These are phyloP conservation scores for Pythium sp. DNA, from an alignment of 352 stramenopile genomes.

Conservation along the genomic window DNA sequence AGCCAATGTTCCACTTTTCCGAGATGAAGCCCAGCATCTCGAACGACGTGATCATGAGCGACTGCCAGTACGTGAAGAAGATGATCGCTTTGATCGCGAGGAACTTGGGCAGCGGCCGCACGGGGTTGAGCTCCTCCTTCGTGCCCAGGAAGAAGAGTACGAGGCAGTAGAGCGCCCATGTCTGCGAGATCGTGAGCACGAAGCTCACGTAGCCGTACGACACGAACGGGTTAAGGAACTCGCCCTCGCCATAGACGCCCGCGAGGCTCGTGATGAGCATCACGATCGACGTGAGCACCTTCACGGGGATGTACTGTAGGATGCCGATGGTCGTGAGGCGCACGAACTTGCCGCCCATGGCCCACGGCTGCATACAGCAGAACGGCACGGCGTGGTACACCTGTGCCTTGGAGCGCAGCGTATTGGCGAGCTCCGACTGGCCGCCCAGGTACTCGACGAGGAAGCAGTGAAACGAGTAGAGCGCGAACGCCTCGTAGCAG, in stretches of 20 bases:
- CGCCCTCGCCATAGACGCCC: slow-evolving; percentile 87
- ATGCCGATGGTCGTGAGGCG: slow-evolving; percentile 91
- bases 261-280: slow-evolving; percentile 83
- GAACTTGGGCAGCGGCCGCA: slow-evolving; percentile 92
- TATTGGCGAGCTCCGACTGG: slow-evolving; percentile 76
- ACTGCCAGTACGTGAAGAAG: slow-evolving; percentile 96
- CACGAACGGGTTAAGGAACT: slow-evolving; percentile 82
- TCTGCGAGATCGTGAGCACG: slow-evolving; percentile 88
- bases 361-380: slow-evolving; percentile 87
- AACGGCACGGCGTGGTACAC: slow-evolving; percentile 80
- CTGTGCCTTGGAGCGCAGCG: slow-evolving; percentile 83
- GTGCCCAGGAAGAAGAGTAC: slow-evolving; percentile 93
- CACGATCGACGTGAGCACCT: slow-evolving; percentile 85
- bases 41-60: slow-evolving; percentile 87
- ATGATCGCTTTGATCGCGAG: slow-evolving; percentile 94
- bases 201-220: slow-evolving; percentile 90
- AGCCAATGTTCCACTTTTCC: slow-evolving; percentile 82
- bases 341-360: slow-evolving; percentile 92
- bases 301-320: slow-evolving; percentile 91
- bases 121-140: slow-evolving; percentile 85
- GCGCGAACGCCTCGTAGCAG: slow-evolving; percentile 92
- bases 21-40: slow-evolving; percentile 87
- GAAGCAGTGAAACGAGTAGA: slow-evolving; percentile 94
- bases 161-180: slow-evolving; percentile 93
- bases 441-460: slow-evolving; percentile 87